A percentile compares a stretch with the other conserved stretches of the same genome.
Conservation (phyloP, 2,329 filamentous ascomycete genomes). For the Colletotrichum sojae region DNA sequence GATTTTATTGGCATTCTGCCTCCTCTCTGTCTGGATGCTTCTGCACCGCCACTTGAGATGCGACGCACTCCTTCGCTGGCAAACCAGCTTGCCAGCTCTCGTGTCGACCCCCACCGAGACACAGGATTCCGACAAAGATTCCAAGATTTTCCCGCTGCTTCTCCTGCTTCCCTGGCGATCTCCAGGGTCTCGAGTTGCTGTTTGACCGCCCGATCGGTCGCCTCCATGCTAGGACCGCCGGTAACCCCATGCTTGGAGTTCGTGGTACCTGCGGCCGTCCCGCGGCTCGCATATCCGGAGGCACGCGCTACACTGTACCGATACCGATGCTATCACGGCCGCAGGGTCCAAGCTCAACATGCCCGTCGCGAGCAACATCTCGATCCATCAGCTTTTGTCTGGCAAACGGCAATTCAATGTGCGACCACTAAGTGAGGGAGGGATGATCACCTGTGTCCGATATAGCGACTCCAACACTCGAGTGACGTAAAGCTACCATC, state of each 20-base stretch:
- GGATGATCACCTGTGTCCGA: constrained; percentile 15
- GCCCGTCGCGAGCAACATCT: constrained; percentile 12
- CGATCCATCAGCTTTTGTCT: constrained; percentile 18
- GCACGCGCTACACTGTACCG: no score
- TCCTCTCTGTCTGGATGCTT: background rate
- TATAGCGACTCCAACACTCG: constrained; percentile 7
- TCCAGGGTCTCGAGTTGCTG: constrained; percentile 13
- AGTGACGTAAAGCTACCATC: constrained; percentile 34
- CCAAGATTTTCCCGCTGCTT: constrained; percentile 27
- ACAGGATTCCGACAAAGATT: constrained; percentile 25
- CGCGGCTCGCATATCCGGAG: constrained; percentile 23
- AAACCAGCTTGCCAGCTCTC: background rate
- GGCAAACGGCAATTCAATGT: constrained; percentile 5
- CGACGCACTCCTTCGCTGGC: constrained; percentile 12
- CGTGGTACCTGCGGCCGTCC: constrained; percentile 36
- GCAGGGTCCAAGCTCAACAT: constrained; percentile 14
- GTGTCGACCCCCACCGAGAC: constrained; percentile 22
- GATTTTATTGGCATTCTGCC: background rate
- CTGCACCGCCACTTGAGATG: constrained; percentile 30
- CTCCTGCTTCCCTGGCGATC: constrained; percentile 36
- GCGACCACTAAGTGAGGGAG: constrained; percentile 10
- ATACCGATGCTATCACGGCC: background rate
- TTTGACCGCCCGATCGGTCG: constrained; percentile 16
- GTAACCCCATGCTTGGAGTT: constrained; percentile 10
- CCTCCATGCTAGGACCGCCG: constrained; percentile 1